Evolutionary conservation across 495 filamentous ascomycete species (phyloP), one percentile per base, ranked within the genome.

Genomic region (Aspergillus campestris): DNA sequence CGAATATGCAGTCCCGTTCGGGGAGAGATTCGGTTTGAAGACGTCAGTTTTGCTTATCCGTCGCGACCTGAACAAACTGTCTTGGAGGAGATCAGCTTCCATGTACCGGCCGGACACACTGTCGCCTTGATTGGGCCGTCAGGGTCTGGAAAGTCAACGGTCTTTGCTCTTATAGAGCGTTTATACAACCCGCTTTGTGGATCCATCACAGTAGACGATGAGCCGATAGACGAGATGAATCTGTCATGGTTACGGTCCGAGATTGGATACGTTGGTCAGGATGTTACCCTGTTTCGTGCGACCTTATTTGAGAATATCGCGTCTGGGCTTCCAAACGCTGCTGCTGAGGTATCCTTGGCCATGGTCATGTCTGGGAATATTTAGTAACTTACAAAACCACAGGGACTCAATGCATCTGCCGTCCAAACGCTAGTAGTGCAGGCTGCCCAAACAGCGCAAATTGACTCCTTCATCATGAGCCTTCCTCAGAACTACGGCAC

Each of bases 211-310:
- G 5, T 49, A 14, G 47, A 49, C 32, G 27, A 28, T 15, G 47
- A 43, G 28, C 42, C 35, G 8, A 45, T 50, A 28, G 42, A 45
- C 10, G 37, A 41, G 35, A 8, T 42, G 29, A 18, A 40, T 34
- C 6, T 37, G 31, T 14, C 36, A 6, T 50, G 41, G 32, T 55
- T 69, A 15, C 43, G 52, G 31, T 45, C 50, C 11, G 37, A 45
- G 24, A 37, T 50, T 4, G 44, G 44, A 8, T 50, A 51, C 14
- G 49, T 51, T 10, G 73, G 77, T 35, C 85, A 89, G 54, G 85
- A 89, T 53, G 81, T 84, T 27, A 86, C 79, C 1, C 59, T 89
- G 7, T 89, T 86, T 61, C 81, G 83, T 44, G 85, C 82, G 11
- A 82, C 80, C 3, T 80, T 89, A 47, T 66, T 73, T 18, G 84